A percentile compares a stretch with the other conserved stretches of the same genome.
phyloP scores from a whole-genome alignment of 129 eudicot species.

The Flaveria brownii region DNA sequence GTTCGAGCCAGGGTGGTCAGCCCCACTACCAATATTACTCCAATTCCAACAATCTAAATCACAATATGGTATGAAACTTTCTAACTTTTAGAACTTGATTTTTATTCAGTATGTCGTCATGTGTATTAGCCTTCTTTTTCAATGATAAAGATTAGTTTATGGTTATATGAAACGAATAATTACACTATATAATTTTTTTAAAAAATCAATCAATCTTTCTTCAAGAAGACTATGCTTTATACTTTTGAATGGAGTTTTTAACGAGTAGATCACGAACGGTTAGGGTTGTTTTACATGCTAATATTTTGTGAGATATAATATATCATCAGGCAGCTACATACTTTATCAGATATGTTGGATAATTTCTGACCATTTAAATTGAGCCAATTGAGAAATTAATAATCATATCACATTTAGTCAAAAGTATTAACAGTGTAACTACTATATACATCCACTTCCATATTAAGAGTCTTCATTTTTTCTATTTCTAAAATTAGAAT shows the following conservation, averaged over 20 bases:
- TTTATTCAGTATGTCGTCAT: not conserved
- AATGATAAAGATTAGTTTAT: not conserved
- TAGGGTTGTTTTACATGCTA: no score
- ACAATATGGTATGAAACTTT: slow-evolving; percentile 50
- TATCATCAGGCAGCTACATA: no score
- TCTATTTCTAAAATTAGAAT: no score
- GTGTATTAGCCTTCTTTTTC: not conserved
- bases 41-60: slow-evolving; percentile 31
- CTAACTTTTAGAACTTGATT: not conserved
- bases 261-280: no score
- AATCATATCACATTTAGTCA: slow-evolving; percentile 23
- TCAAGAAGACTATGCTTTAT: no score
- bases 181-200: no score
- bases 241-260: no score
- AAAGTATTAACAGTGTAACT: slow-evolving; percentile 28
- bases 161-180: no score
- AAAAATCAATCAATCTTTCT: no score
- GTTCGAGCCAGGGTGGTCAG: slow-evolving; percentile 58
- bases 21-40: slow-evolving; percentile 42
- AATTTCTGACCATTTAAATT: not conserved
- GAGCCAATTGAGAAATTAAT: not conserved
- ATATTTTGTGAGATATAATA: no score
- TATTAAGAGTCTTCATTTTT: slow-evolving; percentile 11
- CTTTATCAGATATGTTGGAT: no score
- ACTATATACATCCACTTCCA: slow-evolving; percentile 30